Base-by-base conservation (phyloP, 2,329 filamentous ascomycete genomes). In the Botryosphaeria dothidea region DNA sequence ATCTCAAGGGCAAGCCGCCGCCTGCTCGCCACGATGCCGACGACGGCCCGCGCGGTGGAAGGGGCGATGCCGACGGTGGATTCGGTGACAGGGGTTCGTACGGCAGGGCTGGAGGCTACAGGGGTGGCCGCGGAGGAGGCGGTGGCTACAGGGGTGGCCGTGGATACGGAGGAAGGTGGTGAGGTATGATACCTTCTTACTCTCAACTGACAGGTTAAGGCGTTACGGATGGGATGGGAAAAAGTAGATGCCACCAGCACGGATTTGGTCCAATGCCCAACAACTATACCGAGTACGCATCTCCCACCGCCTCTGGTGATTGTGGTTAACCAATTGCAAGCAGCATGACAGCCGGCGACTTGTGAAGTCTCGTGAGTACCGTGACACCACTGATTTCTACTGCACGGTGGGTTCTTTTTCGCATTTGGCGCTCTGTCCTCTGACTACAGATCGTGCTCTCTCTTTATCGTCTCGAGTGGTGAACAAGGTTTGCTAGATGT, bases 1-100 rank as follows among this genome's bases (percentile, higher is more conserved):
- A 97, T 75, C 84, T 97, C 78, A 91, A 92, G 74, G 90, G 90
- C 1, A 83, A 91, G 29, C 83, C 84, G 54, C 86, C 87, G 45
- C 88, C 86, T 19, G 80, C 82, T 21, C 83, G 86, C 70, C 65
- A 67, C 29, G 66, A 68, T 52, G n/a, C 46, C 31, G 63, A 65
- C 54, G 63, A 65, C 34, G 41, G 36, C 13, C 66, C 69, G 13
- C 81, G 81, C 64, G 63, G 81, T 64, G 54, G 54, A 17, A 75
- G 83, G 67, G 80, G 80, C 48, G 71, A 77, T 8, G 77, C 78
- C 36, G 82, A 82, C 57, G 70, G 68, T 2, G 54, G 54, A 13
- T 74, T 71, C 43, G 68, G 67, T 25, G 69, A 71, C 23, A 45
- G 70, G 38, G 69, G 71, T 11, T 68, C 67, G 41, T 86, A 72